Base-by-base conservation (phyloP, 2,329 filamentous ascomycete species). In the Clonostachys rhizophaga region DNA sequence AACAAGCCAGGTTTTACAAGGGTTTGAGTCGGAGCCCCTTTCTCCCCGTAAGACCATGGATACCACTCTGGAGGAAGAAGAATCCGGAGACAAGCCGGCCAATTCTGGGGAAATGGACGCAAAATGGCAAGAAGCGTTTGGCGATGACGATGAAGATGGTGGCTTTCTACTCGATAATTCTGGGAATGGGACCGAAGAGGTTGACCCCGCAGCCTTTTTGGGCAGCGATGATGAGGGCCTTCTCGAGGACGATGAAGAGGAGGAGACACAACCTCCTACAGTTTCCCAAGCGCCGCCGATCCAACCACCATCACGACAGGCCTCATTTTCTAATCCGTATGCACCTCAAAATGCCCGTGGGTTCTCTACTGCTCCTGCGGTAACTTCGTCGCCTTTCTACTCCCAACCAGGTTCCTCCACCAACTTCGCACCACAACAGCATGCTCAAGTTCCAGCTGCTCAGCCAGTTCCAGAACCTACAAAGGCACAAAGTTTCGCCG, bases 191-290 rank as follows among this genome's bases (percentile, higher is more conserved):
- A 54, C 50, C 10, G 60, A 64, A 33, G 75, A 74, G 46, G 58
- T 87, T 16, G 84, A 89, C 54, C 76, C 83, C 1, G 70, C 79
- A 24, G 75, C 77, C 2, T 83, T 92, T 54, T 84, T 91, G 53
- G 83, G 87, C 42, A 91, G 91, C 54, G 91, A 96, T 61, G 88
- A 89, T 53, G 87, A 91, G 58, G 91, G 89, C 1, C 87, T 96
- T 50, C 70, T 96, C 10, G 85, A 95, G 7, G 91, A 91, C 48
- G 74, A 77, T 5, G 74, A 72, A 11, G 68, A 41, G 24, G 17
- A 41, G 24, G 17, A 13, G 7, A 35, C 36, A 14, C 37, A 14
- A 43, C 20, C 24, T 30, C 24, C 24, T 10, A 30, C 24, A 30
- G 24, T 2, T 30, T 30, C 9, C 24, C 24, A 30, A 30, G 24